Evolutionary conservation across 805 yeast genomes (phyloP).

Genomic region (Barnettozyma sp.): DNA sequence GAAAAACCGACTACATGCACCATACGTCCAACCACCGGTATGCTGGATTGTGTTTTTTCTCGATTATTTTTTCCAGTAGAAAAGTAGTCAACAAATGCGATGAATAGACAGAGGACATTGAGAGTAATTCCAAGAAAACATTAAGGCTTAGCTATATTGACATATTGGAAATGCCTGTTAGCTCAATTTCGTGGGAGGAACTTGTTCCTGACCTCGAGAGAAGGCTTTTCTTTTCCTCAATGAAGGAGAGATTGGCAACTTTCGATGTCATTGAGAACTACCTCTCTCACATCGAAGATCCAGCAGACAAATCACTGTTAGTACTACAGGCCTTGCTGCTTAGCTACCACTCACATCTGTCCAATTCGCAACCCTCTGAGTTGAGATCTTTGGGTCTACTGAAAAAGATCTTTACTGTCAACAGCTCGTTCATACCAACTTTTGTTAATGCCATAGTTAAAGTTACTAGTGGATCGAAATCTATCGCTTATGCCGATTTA

Average conservation of each 20-base stretch:
- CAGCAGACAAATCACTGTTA: conserved; percentile 13
- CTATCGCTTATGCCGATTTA: conserved; percentile 52
- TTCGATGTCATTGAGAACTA: conserved; percentile 13
- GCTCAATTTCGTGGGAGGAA: conserved; percentile 15
- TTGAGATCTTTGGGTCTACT: conserved; percentile 12
- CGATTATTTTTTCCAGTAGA: too few relatives aligned
- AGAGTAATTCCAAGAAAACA: too few relatives aligned
- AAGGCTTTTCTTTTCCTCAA: conserved; percentile 18
- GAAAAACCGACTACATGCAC: too few relatives aligned
- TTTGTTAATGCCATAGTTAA: conserved; percentile 23
- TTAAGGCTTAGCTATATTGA: too few relatives aligned
- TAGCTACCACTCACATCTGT: conserved; percentile 13
- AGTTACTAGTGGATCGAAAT: conserved; percentile 25
- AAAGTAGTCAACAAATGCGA: too few relatives aligned
- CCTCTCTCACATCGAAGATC: conserved; percentile 1
- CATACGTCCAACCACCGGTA: too few relatives aligned
- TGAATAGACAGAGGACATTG: too few relatives aligned
- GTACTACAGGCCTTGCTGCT: conserved; percentile 17
- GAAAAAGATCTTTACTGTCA: conserved; percentile 11
- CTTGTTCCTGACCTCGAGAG: conserved; percentile 18
- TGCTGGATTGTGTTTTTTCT: too few relatives aligned
- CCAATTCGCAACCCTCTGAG: conserved; percentile 8
- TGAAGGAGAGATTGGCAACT: conserved; percentile 19
- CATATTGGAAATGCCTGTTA: conserved; percentile 7
- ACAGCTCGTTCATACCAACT: conserved; percentile 5